Base-by-base conservation (phyloP, 495 filamentous ascomycete species). In the Podospora appendiculata region DNA sequence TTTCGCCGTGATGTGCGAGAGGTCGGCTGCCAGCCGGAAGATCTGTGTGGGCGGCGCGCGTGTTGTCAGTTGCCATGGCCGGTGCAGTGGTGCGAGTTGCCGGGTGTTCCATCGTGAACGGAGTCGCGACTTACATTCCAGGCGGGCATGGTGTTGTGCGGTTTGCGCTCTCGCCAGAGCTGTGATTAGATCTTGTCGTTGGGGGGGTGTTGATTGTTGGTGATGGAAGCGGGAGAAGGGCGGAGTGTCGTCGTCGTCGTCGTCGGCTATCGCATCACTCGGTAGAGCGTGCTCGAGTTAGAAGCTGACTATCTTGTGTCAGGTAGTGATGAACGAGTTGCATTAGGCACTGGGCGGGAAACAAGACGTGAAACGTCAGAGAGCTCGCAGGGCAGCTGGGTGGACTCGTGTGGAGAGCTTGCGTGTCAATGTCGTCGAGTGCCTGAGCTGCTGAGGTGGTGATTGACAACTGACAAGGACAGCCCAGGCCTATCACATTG, bases 1-100 rank as follows among this genome's bases (percentile, higher is more conserved):
- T 77, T 94, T 95, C 11, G 90, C 91, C 35, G 78, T 73, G 25
- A 88, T 80, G 63, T 98, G 93, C 41, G 85, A 87, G 41, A 90
- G 59, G 66, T 98, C 93, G 50, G 75, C 93, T 41, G 89, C 61
- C 56, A 91, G 73, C 48, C 90, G 89, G 68, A 95, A 93, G 54
- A 86, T 53, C 72, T 94, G 41, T 8, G 36, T 38, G 36, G 10
- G 13, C 10, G 10, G 36, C 36, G 36, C 36, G 36, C 36, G 36
- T 38, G 3, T 38, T 38, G 13, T 10, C 25, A 25, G 25, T 25
- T 25, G 25, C 25, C 25, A 25, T 25, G 25, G 25, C 25, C 25
- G 25, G 25, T 25, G 25, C 2, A 25, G 25, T 25, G 25, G 25
- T 25, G 25, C 25, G 25, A 25, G 25, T 2, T 25, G 25, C 25